Evolutionary conservation across 495 filamentous ascomycete species (phyloP).

Genomic region (Tuber microsphaerosporum): DNA sequence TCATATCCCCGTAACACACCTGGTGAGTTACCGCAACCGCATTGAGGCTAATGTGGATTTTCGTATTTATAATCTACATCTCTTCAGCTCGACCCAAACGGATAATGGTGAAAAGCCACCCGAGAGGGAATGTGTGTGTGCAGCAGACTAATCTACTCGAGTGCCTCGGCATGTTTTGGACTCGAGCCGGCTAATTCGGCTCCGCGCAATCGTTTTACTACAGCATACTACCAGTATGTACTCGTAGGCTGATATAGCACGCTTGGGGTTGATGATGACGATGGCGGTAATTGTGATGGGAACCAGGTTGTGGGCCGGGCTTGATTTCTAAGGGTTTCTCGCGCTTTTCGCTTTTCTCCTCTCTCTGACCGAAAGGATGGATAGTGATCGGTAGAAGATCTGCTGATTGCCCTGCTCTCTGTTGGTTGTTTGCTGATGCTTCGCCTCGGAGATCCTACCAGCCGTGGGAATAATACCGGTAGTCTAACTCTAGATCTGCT

Average conservation of each 20-base stretch:
- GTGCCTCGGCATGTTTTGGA: background rate
- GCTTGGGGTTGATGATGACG: background rate
- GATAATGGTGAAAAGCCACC: background rate
- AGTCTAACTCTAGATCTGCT: background rate
- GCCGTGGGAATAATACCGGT: background rate
- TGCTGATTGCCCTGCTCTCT: background rate
- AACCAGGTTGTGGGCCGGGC: background rate
- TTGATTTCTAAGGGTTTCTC: background rate
- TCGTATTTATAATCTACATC: background rate
- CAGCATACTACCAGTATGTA: background rate
- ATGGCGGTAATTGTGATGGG: background rate
- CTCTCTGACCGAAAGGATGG: background rate
- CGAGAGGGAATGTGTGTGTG: background rate
- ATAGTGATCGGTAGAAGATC: background rate
- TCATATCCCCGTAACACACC: background rate
- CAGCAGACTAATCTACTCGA: background rate
- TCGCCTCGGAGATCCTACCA: background rate
- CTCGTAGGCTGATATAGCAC: background rate
- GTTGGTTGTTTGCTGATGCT: background rate
- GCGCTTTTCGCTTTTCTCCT: background rate
- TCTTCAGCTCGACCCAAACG: background rate
- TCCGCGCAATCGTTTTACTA: background rate
- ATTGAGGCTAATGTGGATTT: background rate
- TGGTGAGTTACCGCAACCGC: background rate
- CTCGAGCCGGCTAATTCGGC: background rate